phyloP scores from a whole-genome alignment of 2,329 filamentous ascomycete genomes.

The Huntiella decipiens region DNA sequence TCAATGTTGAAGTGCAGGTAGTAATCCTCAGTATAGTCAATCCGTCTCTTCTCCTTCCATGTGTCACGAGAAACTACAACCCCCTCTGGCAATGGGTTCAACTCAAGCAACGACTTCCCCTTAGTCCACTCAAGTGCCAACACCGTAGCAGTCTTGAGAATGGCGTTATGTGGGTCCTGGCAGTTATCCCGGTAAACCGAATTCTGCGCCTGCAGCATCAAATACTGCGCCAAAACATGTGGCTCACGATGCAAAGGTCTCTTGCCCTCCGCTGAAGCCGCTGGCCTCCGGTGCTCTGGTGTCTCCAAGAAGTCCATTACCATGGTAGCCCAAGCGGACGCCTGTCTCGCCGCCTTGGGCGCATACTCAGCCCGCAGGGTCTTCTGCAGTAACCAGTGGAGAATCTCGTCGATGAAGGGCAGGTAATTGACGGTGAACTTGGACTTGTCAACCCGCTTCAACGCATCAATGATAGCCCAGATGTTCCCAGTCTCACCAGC shows the following conservation, averaged over 20 bases:
- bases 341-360: constrained; percentile 21
- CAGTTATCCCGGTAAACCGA: constrained; percentile 18
- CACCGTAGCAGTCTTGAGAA: constrained; percentile 20
- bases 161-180: constrained; percentile 18
- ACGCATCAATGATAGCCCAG: constrained; percentile 29
- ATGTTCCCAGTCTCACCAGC: constrained; percentile 24
- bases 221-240: constrained; percentile 22
- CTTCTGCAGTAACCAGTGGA: constrained; percentile 23
- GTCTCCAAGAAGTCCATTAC: constrained; percentile 31
- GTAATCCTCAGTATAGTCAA: constrained; percentile 16
- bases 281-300: constrained; percentile 19
- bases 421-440: constrained; percentile 23
- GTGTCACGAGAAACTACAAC: not conserved
- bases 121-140: constrained; percentile 25
- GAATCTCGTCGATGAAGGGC: constrained; percentile 17
- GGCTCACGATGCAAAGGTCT: constrained; percentile 23
- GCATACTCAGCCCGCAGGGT: constrained; percentile 22
- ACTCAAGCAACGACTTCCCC: constrained; percentile 18
- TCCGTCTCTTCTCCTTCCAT: constrained; percentile 14
- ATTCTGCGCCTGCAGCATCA: constrained; percentile 26
- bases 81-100: constrained; percentile 17
- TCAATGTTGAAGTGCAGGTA: constrained; percentile 20
- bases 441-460: constrained; percentile 27
- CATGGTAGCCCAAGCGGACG: constrained; percentile 26
- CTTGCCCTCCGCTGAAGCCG: constrained; percentile 12